Evolutionary conservation across 768 basidiomycete genomes (phyloP), one percentile per base, ranked within the genome.

Genomic region (Boletus subcaerulescens): DNA sequence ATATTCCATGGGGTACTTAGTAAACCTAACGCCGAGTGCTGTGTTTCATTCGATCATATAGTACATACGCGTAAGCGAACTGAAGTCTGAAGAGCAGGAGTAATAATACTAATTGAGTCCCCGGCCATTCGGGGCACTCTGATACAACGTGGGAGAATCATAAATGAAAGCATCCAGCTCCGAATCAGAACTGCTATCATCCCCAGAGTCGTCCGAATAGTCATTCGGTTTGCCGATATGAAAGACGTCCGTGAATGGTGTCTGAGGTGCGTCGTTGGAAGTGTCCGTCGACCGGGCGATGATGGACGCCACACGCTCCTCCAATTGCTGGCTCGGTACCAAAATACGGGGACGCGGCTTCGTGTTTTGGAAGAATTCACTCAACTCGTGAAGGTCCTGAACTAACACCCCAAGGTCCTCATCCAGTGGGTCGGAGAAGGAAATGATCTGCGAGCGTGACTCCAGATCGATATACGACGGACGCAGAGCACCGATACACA

Each of bases 211-310:
- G 10, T 82, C 79, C 45, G 78, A 71, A 69, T 63, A 65, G 18
- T 64, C 60, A 20, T 56, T 49, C 17, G 56, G 50, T 50, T 66
- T 65, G 32, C 77, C 77, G 24, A 91, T 80, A 48, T 80, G 77
- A 76, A 91, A 91, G 32, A 87, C 83, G 64, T 90, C 89, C 11
- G 83, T 72, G 73, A 89, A 89, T 4, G 89, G 89, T n/a, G 89
- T 91, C 60, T 85, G 85, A 3, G 89, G 89, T 17, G 80, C 73
- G 60, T 86, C 86, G 26, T 56, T 61, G 10, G 75, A 74, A 15
- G 78, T 63, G 43, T 79, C 60, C 44, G 82, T 86, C n/a, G 88
- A 89, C 70, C 89, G 88, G 36, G 89, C 89, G 22, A 91, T 80
- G 59, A 91, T 91, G 26, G 88, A 87, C 7, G 89, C 89, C 8